Evolutionary conservation across 805 yeast species (phyloP), one percentile per base, ranked within the genome.

Genomic region (Candida orba): DNA sequence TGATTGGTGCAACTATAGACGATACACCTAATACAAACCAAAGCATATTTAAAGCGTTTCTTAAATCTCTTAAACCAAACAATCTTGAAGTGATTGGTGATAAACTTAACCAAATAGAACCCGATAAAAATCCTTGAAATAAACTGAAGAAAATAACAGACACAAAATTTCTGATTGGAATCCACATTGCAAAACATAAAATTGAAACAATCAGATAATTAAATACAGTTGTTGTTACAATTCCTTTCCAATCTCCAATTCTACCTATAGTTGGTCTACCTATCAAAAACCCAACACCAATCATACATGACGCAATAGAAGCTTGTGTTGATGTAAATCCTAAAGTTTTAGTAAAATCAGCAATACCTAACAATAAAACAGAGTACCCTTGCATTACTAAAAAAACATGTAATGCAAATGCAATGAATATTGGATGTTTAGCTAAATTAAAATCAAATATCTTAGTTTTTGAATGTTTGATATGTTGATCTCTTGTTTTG

Each of bases 321-420:
- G 83, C 83, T 47, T 80, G 76, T 18, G 65, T 52, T 2, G 73
- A 63, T 4, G 71, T 47, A 51, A 78, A 80, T 0, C 88, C 88
- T 44, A 81, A 52, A 3, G 82, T 73, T 4, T 72, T 66, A 10
- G 85, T 76, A 52, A 75, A 78, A 49, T 79, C 79, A 8, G 81
- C 77, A 50, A 81, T 60, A 31, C 76, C 72, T 57, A 79, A 79
- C 56, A 79, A 65, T 35, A 78, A 63, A 20, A 76, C 71, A 34
- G 78, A 83, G 52, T 80, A 80, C 0, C 84, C 86, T 49, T 79
- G 68, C 59, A 76, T 62, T 10, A 82, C 72, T 39, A 72, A 65
- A 41, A 71, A 62, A 13, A 71, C 62, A 56, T 70, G 75, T 22
- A 68, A 54, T 2, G 62, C 53, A 23, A 68, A 47, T 30, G 70